Percentiles rank a stretch among this genome's conserved stretches.
These are phyloP conservation scores for Hypoxylon perforatum DNA, from an alignment of 495 filamentous ascomycete species.

Conservation along the genomic window DNA sequence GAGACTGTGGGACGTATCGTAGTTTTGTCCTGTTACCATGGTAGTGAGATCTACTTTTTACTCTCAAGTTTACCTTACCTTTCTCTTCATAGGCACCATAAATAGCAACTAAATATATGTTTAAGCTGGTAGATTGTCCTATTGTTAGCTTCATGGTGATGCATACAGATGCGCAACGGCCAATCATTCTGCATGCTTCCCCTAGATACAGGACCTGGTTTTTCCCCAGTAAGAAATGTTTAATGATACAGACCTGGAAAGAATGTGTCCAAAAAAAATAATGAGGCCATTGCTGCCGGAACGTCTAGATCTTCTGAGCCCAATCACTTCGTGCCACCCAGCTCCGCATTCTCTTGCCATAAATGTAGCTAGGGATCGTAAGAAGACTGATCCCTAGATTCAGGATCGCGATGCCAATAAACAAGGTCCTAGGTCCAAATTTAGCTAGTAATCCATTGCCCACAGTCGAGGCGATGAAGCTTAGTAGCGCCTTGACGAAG, in stretches of 20 bases:
- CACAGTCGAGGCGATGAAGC: constrained; percentile 46
- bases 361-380: constrained; percentile 50
- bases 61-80: too few species aligned
- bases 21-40: too few species aligned
- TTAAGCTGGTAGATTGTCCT: not conserved
- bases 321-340: constrained; percentile 41
- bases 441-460: constrained; percentile 43
- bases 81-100: too few species aligned
- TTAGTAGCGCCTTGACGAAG: constrained; percentile 40
- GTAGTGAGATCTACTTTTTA: too few species aligned
- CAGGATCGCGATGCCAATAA: constrained; percentile 43
- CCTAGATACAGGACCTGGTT: not conserved
- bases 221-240: not conserved
- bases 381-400: constrained; percentile 46
- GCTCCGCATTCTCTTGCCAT: constrained; percentile 47
- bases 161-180: not conserved
- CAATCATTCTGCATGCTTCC: not conserved
- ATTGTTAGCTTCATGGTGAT: not conserved
- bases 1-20: too few species aligned
- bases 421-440: constrained; percentile 40
- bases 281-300: not conserved
- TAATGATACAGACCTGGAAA: too few species aligned
- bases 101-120: too few species aligned
- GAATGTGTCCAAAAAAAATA: too few species aligned
- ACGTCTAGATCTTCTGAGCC: constrained; percentile 31